Base-by-base conservation (phyloP, 2,329 filamentous ascomycete genomes). In the Didymella arachidicola region DNA sequence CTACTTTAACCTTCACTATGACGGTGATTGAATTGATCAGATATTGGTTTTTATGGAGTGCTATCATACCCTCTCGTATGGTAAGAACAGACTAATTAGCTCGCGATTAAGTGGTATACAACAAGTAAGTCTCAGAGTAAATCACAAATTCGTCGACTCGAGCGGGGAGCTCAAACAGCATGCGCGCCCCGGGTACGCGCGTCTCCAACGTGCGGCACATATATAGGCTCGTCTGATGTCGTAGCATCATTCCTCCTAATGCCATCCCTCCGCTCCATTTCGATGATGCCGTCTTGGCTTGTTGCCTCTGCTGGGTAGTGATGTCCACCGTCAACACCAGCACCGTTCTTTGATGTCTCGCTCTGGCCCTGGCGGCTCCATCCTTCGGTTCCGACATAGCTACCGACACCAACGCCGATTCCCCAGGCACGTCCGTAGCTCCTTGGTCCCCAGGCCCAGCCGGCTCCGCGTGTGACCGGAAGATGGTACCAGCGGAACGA, bases 391-490 rank as follows among this genome's bases (percentile, higher is more conserved):
- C 80, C 80, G 1, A 83, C 81, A 64, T 82, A 83, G 2, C 75
- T 75, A 1, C 75, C 76, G 2, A 78, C 72, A 0, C 82, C 90
- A 1, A 92, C 83, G 12, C 90, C 90, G 18, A 91, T 87, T 81
- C 89, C 92, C 75, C 93, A 97, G 0, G 92, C 91, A 61, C 91
- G 84, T 53, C 88, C 84, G 42, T 82, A 81, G 69, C 86, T 90
- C 49, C 93, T 84, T 0, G 92, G 88, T 2, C 90, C 92, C 93
- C 93, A 97, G 0, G 91, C 87, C 92, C 93, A 97, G 14, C 93
- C 93, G 1, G 89, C 90, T 7, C 92, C 92, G n/a, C 84, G 83
- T 19, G 80, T 82, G 62, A 96, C 87, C 0, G 93, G 92, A 10
- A 95, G 79, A 72, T 97, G 92, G 73, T 97, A 97, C 80, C 89